Base-by-base conservation (phyloP, 192 early-diverging fungal species). In the Entophlyctis helioformis region DNA sequence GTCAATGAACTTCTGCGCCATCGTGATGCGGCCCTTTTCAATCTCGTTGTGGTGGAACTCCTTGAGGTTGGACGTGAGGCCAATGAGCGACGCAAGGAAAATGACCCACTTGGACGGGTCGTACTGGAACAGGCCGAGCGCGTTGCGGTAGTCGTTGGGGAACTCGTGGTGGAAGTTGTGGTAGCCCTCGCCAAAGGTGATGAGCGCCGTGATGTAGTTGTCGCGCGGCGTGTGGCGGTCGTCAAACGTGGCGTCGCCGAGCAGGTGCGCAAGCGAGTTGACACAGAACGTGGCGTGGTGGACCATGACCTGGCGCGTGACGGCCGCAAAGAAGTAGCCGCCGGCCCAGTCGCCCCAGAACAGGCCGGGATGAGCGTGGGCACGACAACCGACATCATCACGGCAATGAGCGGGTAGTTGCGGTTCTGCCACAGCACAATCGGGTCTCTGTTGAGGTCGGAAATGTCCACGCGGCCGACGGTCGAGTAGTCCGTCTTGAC, bases 361-460 rank as follows among this genome's bases (percentile, higher is more conserved):
- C 50, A 87, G 54, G 18, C 93, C 93, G 43, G 88, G 81, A 94
- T 76, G n/a, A 79, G 39, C 11, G 79, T 88, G 2, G 93, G 93
- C 48, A 94, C 59, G 25, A 85, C 47, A 32, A 94, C 71, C 3
- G 77, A 82, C 69, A 87, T 80, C n/a, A n/a, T n/a, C n/a, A n/a
- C n/a, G n/a, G n/a, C n/a, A n/a, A n/a, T n/a, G n/a, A n/a, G n/a
- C n/a, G n/a, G 50, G 41, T 61, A 75, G 56, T 66, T 37, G 20
- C 58, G 49, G 63, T 75, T 63, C 54, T 75, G 72, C 25, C 31
- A 63, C 16, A 11, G 44, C 20, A 75, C 66, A 36, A 69, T 29
- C 16, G 60, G 62, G 36, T 75, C 68, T 16, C 23, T 10, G 44
- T 68, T 56, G 37, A 75, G 48, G 39, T 74, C 72, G 13, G 57